Conservation (phyloP, 78 protist genomes). For the Dictyostelium discoideum region dicty_2.7 NC_007089.4:5576001-5576500, state of each 20-base stretch:
- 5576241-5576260: constrained; percentile 83
- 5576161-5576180: constrained; percentile 90
- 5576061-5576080: constrained; percentile 86
- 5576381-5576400: background rate
- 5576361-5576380: constrained; percentile 9
- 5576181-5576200: constrained; percentile 92
- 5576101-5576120: constrained; percentile 81
- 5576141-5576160: constrained; percentile 91
- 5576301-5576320: constrained; percentile 24
- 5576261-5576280: constrained; percentile 92
- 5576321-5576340: constrained; percentile 94
- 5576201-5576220: constrained; percentile 91
- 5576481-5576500: background rate
- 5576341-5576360: constrained; percentile 86
- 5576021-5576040: constrained; percentile 93
- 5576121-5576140: constrained; percentile 88
- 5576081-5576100: constrained; percentile 89
- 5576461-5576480: background rate
- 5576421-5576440: background rate
- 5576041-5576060: constrained; percentile 90
- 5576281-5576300: constrained; percentile 86
- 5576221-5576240: constrained; percentile 88
- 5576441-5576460: background rate
- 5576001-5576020: constrained; percentile 89
- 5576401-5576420: background rate